phyloP scores from a whole-genome alignment of 73 alveolate species.

The Paramecium biaurelia region DNA sequence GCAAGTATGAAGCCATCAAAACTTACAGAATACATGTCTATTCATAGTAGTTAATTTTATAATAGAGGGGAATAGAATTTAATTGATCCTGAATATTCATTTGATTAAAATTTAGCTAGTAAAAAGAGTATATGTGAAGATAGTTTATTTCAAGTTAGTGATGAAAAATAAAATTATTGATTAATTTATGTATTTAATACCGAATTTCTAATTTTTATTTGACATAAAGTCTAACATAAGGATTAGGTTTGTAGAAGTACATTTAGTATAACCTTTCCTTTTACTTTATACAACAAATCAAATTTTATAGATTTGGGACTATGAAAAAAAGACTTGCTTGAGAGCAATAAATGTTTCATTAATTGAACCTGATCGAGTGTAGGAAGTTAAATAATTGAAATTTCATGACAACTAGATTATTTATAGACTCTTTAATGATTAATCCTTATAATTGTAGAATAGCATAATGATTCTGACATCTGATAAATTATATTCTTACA shows the following conservation, averaged over 20 bases:
- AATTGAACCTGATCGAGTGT: slow-evolving; percentile 37
- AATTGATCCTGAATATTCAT: not conserved
- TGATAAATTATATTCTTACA: slow-evolving; percentile 52
- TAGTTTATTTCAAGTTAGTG: not conserved
- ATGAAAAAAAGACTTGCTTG: not conserved
- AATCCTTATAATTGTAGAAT: not conserved
- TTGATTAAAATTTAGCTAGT: not conserved
- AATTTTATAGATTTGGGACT: slow-evolving; percentile 61
- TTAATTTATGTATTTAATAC: slow-evolving; percentile 7
- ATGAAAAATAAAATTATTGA: not conserved
- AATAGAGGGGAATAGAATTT: not conserved
- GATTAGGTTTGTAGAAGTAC: not conserved
- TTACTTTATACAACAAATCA: slow-evolving; percentile 35
- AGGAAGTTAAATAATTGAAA: slow-evolving; percentile 22
- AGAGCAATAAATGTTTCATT: slow-evolving; percentile 9
- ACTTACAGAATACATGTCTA: not conserved
- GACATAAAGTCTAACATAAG: slow-evolving; percentile 14
- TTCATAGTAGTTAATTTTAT: slow-evolving; percentile 7
- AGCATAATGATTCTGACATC: slow-evolving; percentile 17
- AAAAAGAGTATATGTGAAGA: not conserved
- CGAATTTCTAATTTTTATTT: slow-evolving; percentile 17
- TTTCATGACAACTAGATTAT: slow-evolving; percentile 38
- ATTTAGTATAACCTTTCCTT: slow-evolving; percentile 13
- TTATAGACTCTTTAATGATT: slow-evolving; percentile 36
- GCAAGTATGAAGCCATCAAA: not conserved